A percentile compares a stretch with the other conserved stretches of the same genome.
These are phyloP conservation scores for Neopestalotiopsis rosae DNA, from an alignment of 2,329 filamentous ascomycete genomes.

Conservation along the genomic window DNA sequence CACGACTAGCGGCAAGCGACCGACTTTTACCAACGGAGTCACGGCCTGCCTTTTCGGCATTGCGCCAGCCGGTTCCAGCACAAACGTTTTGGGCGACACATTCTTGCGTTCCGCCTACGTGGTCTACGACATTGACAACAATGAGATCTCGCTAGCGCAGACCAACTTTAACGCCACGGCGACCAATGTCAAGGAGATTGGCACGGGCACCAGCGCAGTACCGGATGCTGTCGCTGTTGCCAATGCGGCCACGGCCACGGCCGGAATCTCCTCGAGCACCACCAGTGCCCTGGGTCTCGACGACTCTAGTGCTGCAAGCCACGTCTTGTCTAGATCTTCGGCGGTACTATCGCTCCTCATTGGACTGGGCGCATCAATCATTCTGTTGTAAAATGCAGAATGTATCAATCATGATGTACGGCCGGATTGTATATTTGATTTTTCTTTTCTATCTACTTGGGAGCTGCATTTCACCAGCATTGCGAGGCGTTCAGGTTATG, in stretches of 20 bases:
- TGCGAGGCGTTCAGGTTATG: slow-evolving; percentile 16
- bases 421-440: background rate
- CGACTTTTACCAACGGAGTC: slow-evolving; percentile 57
- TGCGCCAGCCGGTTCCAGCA: slow-evolving; percentile 58
- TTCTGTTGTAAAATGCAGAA: slow-evolving; percentile 13
- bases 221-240: slow-evolving; percentile 59
- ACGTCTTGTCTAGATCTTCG: background rate
- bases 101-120: slow-evolving; percentile 78
- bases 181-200: slow-evolving; percentile 61
- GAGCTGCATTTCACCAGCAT: slow-evolving; percentile 7
- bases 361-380: slow-evolving; percentile 12
- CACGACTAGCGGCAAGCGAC: slow-evolving; percentile 50
- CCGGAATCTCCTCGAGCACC: slow-evolving; percentile 37
- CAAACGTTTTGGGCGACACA: slow-evolving; percentile 74
- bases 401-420: background rate
- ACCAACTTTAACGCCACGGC: slow-evolving; percentile 64
- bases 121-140: slow-evolving; percentile 75
- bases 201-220: slow-evolving; percentile 51
- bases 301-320: slow-evolving; percentile 14
- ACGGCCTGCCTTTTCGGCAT: slow-evolving; percentile 72
- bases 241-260: slow-evolving; percentile 55
- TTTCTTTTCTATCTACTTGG: background rate
- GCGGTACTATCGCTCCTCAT: slow-evolving; percentile 1
- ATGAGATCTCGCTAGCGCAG: slow-evolving; percentile 73
- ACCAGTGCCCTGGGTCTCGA: slow-evolving; percentile 8